phyloP scores from a whole-genome alignment of 1,139 yeast species.

The Lodderomyces beijingensis region DNA sequence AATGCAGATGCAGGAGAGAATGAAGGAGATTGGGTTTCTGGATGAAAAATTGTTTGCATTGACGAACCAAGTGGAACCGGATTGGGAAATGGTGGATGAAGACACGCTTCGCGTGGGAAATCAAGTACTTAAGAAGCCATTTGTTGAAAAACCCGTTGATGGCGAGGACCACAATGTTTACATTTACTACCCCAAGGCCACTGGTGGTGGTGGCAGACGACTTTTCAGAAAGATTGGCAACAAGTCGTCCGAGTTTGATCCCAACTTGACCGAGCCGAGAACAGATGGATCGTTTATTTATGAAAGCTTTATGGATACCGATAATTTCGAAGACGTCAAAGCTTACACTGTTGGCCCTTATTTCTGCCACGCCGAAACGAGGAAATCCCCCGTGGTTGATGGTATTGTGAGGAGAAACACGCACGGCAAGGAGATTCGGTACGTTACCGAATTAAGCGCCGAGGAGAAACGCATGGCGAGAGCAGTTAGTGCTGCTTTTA shows the following conservation, averaged over 20 bases:
- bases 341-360: constrained; percentile 93
- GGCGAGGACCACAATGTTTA: constrained; percentile 98
- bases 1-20: constrained; percentile 46
- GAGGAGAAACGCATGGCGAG: constrained; percentile 80
- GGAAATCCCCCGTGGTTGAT: constrained; percentile 98
- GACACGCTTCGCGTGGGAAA: constrained; percentile 85
- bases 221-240: constrained; percentile 95
- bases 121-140: constrained; percentile 71
- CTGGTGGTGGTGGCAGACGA: constrained; percentile 97
- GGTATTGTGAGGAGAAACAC: constrained; percentile 97
- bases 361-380: constrained; percentile 95
- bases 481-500: constrained; percentile 68
- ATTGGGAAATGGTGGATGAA: constrained; percentile 84
- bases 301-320: constrained; percentile 96
- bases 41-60: constrained; percentile 49
- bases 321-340: constrained; percentile 96
- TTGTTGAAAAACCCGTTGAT: constrained; percentile 97
- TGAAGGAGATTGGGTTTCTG: constrained; percentile 34
- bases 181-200: constrained; percentile 80
- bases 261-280: constrained; percentile 67
- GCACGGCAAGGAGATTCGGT: constrained; percentile 94
- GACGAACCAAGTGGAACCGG: constrained; percentile 67
- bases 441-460: constrained; percentile 71
- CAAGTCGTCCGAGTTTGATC: constrained; percentile 95
- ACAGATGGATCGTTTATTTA: constrained; percentile 89